These are phyloP conservation scores for Neoascochyta sp. DNA, from an alignment of 2,329 filamentous ascomycete species.

Conservation along the genomic window DNA sequence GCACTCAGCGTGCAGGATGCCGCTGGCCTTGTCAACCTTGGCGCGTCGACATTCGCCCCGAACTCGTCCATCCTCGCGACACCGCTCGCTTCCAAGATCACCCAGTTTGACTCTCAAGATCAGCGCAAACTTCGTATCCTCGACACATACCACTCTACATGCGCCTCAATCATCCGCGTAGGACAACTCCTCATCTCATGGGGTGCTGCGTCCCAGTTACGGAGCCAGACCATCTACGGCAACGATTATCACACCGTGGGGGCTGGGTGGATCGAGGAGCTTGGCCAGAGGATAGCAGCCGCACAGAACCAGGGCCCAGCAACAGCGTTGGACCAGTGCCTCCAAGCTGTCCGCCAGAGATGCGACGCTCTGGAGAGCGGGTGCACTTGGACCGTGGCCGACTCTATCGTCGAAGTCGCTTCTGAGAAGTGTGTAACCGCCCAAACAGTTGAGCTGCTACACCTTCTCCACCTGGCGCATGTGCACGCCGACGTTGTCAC, in stretches of 20 bases:
- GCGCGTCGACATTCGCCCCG: slow-evolving; percentile 46
- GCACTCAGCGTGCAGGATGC: slow-evolving; percentile 71
- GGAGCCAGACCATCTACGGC: slow-evolving; percentile 26
- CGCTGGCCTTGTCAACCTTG: slow-evolving; percentile 62
- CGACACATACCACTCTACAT: slow-evolving; percentile 67
- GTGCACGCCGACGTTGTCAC: slow-evolving; percentile 59
- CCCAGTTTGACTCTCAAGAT: slow-evolving; percentile 58
- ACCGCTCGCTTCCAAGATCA: slow-evolving; percentile 18
- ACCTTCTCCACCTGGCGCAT: slow-evolving; percentile 70
- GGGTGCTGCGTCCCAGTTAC: slow-evolving; percentile 26
- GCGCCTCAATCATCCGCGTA: slow-evolving; percentile 50
- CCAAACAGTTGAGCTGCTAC: slow-evolving; percentile 66
- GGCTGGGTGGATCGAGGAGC: slow-evolving; percentile 32
- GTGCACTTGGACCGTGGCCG: slow-evolving; percentile 47
- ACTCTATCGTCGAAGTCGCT: slow-evolving; percentile 52
- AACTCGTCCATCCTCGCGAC: slow-evolving; percentile 43
- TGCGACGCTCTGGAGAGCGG: slow-evolving; percentile 45
- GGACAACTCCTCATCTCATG: slow-evolving; percentile 37
- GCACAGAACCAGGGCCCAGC: slow-evolving; percentile 42
- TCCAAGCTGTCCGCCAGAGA: slow-evolving; percentile 49
- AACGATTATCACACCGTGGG: slow-evolving; percentile 27
- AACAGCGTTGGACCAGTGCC: slow-evolving; percentile 36
- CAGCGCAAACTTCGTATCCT: slow-evolving; percentile 66
- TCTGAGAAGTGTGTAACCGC: slow-evolving; percentile 62
- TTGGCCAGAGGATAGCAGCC: slow-evolving; percentile 27